Evolutionary conservation across 2,329 filamentous ascomycete species (phyloP).

Genomic region (Clonostachys sp.): DNA sequence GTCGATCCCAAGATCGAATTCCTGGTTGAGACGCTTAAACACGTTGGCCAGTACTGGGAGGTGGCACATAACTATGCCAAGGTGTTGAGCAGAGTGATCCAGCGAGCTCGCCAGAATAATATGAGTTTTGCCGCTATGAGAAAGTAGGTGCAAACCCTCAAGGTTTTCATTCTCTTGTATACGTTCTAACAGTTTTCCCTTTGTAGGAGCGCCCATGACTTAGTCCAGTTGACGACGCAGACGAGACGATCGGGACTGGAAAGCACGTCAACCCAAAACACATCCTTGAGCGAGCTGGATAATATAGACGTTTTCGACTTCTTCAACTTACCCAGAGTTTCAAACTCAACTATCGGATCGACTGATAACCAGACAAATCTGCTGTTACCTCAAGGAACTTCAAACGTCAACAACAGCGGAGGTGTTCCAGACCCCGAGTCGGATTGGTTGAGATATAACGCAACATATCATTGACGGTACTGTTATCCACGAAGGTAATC

Average conservation of each 20-base stretch:
- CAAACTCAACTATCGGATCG: constrained; percentile 9
- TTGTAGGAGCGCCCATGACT: constrained; percentile 29
- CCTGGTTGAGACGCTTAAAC: constrained; percentile 32
- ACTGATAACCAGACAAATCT: constrained; percentile 14
- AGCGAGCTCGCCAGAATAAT: constrained; percentile 22
- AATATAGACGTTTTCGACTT: constrained; percentile 40
- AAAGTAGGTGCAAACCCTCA: constrained; percentile 17
- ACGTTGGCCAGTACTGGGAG: constrained; percentile 37
- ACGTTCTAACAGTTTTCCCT: constrained; percentile 1
- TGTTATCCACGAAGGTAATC: too few species aligned
- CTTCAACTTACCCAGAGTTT: constrained; percentile 33
- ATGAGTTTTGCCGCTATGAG: constrained; percentile 32
- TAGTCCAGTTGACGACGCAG: constrained; percentile 27
- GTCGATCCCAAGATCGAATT: constrained; percentile 34
- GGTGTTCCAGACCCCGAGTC: constrained; percentile 13
- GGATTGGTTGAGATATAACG: constrained; percentile 8
- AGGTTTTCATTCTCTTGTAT: not conserved
- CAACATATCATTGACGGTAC: not conserved
- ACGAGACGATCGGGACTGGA: constrained; percentile 29
- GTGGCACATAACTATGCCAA: constrained; percentile 35
- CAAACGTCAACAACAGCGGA: constrained; percentile 10
- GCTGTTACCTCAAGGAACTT: constrained; percentile 10
- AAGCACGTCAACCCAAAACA: constrained; percentile 28
- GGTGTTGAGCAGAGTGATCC: constrained; percentile 30
- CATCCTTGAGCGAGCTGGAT: constrained; percentile 32